Percentiles rank a stretch among this genome's conserved stretches.
These are phyloP conservation scores for Lentinula lateritia DNA, from an alignment of 768 basidiomycete species.

Conservation along the genomic window DNA sequence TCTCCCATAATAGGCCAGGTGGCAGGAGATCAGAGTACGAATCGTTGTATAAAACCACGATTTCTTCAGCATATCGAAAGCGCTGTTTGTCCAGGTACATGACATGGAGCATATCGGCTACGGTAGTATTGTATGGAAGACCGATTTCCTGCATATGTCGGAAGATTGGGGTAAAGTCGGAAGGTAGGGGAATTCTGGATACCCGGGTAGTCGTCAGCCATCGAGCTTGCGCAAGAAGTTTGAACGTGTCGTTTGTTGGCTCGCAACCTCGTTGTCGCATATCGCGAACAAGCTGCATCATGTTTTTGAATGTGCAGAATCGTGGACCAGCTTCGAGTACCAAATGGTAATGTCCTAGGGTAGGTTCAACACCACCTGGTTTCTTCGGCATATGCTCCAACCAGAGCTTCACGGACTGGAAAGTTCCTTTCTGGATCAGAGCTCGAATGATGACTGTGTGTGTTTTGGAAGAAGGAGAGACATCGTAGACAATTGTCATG, in stretches of 20 bases:
- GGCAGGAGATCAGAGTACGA: constrained; percentile 17
- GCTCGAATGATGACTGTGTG: constrained; percentile 45
- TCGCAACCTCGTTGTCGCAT: constrained; percentile 33
- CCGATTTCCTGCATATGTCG: constrained; percentile 40
- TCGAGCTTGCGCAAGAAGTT: constrained; percentile 40
- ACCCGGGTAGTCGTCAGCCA: constrained; percentile 24
- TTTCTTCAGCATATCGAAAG: constrained; percentile 27
- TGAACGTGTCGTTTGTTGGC: constrained; percentile 42
- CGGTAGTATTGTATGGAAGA: constrained; percentile 36
- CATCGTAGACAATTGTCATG: constrained; percentile 40
- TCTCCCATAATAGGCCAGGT: constrained; percentile 11
- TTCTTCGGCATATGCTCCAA: constrained; percentile 47
- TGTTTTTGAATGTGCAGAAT: constrained; percentile 23
- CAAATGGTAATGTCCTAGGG: constrained; percentile 48
- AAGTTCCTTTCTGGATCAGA: constrained; percentile 39
- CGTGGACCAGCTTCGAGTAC: constrained; percentile 38
- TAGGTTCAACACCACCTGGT: constrained; percentile 39
- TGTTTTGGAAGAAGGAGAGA: constrained; percentile 37
- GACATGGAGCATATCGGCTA: constrained; percentile 35
- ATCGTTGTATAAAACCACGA: constrained; percentile 31
- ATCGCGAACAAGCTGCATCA: constrained; percentile 28
- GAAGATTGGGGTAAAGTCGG: constrained; percentile 35
- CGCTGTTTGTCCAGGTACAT: constrained; percentile 37
- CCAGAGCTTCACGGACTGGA: constrained; percentile 42
- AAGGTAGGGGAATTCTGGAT: constrained; percentile 21